A percentile compares a stretch with the other conserved stretches of the same genome.
Evolutionary conservation across 176 grass and related monocot genomes (phyloP).

Genomic region (Hordeum vulgare): DNA sequence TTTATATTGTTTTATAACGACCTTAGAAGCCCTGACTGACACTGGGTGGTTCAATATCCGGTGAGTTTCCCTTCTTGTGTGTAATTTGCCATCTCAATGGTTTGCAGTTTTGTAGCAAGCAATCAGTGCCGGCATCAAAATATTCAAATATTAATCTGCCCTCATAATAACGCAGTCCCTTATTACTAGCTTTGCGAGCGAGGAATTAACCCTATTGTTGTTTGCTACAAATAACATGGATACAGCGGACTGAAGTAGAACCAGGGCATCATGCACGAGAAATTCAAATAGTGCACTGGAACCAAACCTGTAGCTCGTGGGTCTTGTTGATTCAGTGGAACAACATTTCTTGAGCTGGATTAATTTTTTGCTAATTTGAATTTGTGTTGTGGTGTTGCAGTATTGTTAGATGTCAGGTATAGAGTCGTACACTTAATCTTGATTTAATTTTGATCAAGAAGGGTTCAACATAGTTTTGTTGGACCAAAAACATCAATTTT

Average conservation of each 20-base stretch:
- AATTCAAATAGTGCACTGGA: neutral
- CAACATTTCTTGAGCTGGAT: neutral
- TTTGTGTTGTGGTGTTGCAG: neutral
- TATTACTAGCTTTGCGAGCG: neutral
- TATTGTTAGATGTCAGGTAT: neutral
- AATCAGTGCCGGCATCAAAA: neutral
- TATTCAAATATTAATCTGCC: neutral
- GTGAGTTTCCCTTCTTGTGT: neutral
- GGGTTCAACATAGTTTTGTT: neutral
- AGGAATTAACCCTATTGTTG: neutral
- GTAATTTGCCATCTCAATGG: neutral
- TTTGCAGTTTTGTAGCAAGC: neutral
- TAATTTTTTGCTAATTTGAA: neutral
- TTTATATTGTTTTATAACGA: neutral
- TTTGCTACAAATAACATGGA: neutral
- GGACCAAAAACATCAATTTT: neutral
- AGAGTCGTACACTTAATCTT: conserved; percentile 4
- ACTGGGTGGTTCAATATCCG: neutral
- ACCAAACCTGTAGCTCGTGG: neutral
- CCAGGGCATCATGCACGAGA: neutral
- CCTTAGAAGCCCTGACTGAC: neutral
- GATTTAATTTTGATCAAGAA: neutral
- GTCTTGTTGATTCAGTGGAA: neutral
- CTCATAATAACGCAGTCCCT: neutral
- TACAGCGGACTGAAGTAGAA: neutral